These are phyloP conservation scores for Stylosanthes scabra DNA, from an alignment of 331 rosid genomes.

Conservation along the genomic window DNA sequence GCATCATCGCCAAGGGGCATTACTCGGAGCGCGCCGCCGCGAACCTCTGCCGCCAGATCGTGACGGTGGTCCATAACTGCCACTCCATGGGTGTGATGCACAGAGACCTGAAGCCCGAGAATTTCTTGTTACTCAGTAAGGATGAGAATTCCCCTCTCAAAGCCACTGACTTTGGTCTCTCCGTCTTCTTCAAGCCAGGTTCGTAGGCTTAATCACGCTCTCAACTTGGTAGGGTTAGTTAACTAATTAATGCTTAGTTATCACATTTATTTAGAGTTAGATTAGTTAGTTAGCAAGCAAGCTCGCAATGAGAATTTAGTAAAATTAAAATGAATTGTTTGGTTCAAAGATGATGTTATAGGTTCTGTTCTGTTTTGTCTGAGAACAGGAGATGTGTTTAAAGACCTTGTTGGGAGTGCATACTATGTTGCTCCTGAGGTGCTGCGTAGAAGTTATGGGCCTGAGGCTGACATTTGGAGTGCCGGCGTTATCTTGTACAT, in stretches of 20 bases:
- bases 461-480: conserved; percentile 96
- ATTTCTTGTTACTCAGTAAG: conserved; percentile 64
- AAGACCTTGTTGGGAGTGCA: conserved; percentile 94
- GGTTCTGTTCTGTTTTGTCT: not conserved
- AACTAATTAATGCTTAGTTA: no score
- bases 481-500: conserved; percentile 90
- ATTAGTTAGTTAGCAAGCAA: no score
- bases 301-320: no score
- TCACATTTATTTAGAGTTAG: no score
- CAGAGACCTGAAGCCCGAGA: conserved; percentile 81
- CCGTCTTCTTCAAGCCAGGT: conserved; percentile 90
- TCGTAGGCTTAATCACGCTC: not conserved
- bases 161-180: conserved; percentile 94
- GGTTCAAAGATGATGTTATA: no score
- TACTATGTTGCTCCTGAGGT: conserved; percentile 98
- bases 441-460: conserved; percentile 73
- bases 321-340: no score
- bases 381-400: conserved; percentile 76
- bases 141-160: conserved; percentile 80
- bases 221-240: conserved; percentile 13
- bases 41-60: conserved; percentile 79
- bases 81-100: conserved; percentile 84
- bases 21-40: conserved; percentile 97
- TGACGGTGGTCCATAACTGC: conserved; percentile 83
- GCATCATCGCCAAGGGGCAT: conserved; percentile 84